Base-by-base conservation (phyloP, 441 rosid genomes). In the Pelargonium fulgidum region DNA sequence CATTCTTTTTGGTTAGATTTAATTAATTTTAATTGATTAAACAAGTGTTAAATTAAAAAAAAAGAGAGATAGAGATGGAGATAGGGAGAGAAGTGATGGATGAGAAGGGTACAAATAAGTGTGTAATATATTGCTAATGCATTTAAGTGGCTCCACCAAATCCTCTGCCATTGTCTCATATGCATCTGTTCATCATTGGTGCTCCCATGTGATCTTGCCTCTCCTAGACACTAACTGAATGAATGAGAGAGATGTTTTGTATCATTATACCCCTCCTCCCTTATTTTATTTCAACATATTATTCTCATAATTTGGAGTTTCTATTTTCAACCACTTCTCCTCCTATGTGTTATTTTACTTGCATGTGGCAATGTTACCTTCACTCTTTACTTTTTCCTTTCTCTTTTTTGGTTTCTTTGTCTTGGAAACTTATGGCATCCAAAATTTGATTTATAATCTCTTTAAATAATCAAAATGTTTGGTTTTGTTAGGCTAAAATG, bases 101-200 rank as follows among this genome's bases (percentile, higher is more conserved):
- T 63, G 61, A 65, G 77, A 68, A 75, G 74, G 58, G 68, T 65
- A 74, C 75, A 75, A 79, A 75, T 67, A 72, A 77, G 78, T 19
- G 29, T 58, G 63, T 58, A 58, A 58, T 58, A 58, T 58, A 58
- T 36, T 36, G 62, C 62, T 44, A 72, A 73, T 65, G 84, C 83
- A 86, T 80, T 80, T 58, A 81, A 24, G 78, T 77, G 87, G 85
- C 85, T 82, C 86, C 89, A 81, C 84, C 91, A 83, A 81, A 85
- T 85, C 87, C 85, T 76, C 85, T 75, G 83, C 84, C 81, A 76
- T 68, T 83, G 84, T 85, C 87, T 85, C 86, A 79, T 82, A 80
- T 75, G 86, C 79, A 59, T 75, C 79, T 61, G 72, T 70, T 64
- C 67, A 73, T 81, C 74, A 81, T 82, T 73, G 78, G 73, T 71